Percentiles rank a stretch among this genome's conserved stretches.
These are phyloP conservation scores for Plantago major DNA, from an alignment of 257 asterid genomes.

Conservation along the genomic window DNA sequence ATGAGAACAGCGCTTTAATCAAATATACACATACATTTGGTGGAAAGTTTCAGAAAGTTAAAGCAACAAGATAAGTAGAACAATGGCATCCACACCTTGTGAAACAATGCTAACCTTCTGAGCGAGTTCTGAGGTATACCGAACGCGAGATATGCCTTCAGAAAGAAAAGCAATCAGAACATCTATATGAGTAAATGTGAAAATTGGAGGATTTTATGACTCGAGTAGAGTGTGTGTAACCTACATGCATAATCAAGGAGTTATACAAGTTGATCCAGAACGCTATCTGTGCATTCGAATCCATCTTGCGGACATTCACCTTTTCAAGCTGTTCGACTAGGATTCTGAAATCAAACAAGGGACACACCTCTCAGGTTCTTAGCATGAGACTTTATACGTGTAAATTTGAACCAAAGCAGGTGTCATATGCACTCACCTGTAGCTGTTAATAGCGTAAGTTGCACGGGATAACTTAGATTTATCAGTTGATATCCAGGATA, in stretches of 20 bases:
- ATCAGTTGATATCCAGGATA: slow-evolving; percentile 48
- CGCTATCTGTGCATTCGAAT: slow-evolving; percentile 37
- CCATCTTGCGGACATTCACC: slow-evolving; percentile 43
- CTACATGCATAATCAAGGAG: slow-evolving; percentile 64
- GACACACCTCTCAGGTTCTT: background rate
- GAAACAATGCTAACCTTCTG: slow-evolving; percentile 63
- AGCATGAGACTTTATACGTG: no score
- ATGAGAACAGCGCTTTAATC: background rate
- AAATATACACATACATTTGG: background rate
- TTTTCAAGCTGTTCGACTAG: slow-evolving; percentile 59
- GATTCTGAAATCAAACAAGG: slow-evolving; percentile 27
- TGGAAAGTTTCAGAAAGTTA: background rate
- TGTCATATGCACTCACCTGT: slow-evolving; percentile 28
- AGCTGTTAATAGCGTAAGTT: slow-evolving; percentile 50
- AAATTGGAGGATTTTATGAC: background rate
- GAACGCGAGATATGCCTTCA: slow-evolving; percentile 54
- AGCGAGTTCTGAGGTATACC: slow-evolving; percentile 65
- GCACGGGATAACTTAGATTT: slow-evolving; percentile 48
- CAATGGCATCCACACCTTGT: slow-evolving; percentile 45
- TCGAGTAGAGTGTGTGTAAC: slow-evolving; percentile 2
- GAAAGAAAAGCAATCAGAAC: slow-evolving; percentile 4
- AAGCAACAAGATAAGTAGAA: background rate
- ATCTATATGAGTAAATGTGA: slow-evolving; percentile 11
- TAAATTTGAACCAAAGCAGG: no score
- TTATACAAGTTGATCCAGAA: slow-evolving; percentile 69